Percentiles rank a stretch among this genome's conserved stretches.
phyloP scores from a whole-genome alignment of 148 eudicot genomes.

The Tetragonia tetragonoides region DNA sequence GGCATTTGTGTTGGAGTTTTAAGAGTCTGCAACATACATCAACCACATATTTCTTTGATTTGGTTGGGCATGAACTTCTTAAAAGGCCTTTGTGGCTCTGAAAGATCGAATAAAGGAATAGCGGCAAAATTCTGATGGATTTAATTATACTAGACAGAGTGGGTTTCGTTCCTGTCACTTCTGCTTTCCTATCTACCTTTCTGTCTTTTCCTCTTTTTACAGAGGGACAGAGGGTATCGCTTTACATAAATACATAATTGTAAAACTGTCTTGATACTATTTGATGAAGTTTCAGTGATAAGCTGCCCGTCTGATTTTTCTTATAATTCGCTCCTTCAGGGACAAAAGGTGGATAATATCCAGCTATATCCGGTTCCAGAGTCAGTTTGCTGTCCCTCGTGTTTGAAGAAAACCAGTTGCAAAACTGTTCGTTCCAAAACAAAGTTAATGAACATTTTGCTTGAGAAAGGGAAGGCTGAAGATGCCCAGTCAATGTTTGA shows the following conservation, averaged over 20 bases:
- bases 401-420: constrained; percentile 48
- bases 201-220: too few relatives aligned
- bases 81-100: background rate
- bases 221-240: too few relatives aligned
- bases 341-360: constrained; percentile 25
- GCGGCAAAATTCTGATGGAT: too few relatives aligned
- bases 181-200: background rate
- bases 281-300: background rate
- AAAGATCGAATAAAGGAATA: background rate
- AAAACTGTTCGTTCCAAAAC: constrained; percentile 58
- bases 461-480: constrained; percentile 56
- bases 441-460: constrained; percentile 58
- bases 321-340: constrained; percentile 32
- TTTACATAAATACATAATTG: too few relatives aligned
- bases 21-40: too few relatives aligned
- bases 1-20: too few relatives aligned
- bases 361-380: constrained; percentile 35
- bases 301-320: background rate
- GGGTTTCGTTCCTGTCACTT: too few relatives aligned
- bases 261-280: background rate
- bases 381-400: constrained; percentile 34
- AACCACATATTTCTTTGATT: too few relatives aligned
- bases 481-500: constrained; percentile 49
- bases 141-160: too few relatives aligned
- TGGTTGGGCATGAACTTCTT: background rate